A percentile compares a stretch with the other conserved stretches of the same genome.
These are phyloP conservation scores for Podospora conica DNA, from an alignment of 495 filamentous ascomycete species.

Conservation along the genomic window DNA sequence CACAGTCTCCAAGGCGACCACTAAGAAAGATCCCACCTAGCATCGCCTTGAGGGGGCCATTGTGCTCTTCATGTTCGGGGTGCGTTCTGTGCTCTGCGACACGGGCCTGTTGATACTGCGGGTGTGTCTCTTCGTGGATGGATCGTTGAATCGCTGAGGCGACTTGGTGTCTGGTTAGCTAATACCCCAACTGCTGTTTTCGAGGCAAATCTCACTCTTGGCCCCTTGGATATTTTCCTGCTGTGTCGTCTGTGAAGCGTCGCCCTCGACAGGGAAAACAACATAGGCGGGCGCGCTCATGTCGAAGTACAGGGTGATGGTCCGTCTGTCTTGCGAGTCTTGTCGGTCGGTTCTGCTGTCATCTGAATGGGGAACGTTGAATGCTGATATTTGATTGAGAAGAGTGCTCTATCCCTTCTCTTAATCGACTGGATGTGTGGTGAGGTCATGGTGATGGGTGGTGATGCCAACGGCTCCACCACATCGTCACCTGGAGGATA, in stretches of 20 bases:
- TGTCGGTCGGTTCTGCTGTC: too few relatives aligned
- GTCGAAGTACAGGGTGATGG: neutral
- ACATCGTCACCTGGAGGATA: neutral
- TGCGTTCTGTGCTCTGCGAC: neutral
- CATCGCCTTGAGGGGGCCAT: neutral
- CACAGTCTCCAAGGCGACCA: neutral
- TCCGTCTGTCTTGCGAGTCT: neutral
- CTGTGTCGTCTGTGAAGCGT: neutral
- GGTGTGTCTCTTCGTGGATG: neutral
- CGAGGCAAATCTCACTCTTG: neutral
- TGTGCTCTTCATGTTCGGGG: neutral
- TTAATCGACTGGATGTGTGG: neutral
- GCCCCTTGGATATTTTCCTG: neutral
- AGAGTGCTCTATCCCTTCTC: too few relatives aligned
- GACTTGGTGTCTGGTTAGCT: neutral
- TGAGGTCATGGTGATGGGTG: neutral
- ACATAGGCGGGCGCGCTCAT: constrained; percentile 1
- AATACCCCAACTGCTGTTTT: neutral
- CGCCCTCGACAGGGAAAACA: neutral
- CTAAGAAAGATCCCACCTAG: neutral
- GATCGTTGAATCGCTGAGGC: neutral
- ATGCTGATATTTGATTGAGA: too few relatives aligned
- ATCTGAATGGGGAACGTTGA: too few relatives aligned
- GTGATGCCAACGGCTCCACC: neutral
- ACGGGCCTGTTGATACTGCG: neutral